Percentiles rank a stretch among this genome's conserved stretches.
Evolutionary conservation across 1,284 basidiomycete species (phyloP).

Genomic region (Flammula alnicola): DNA sequence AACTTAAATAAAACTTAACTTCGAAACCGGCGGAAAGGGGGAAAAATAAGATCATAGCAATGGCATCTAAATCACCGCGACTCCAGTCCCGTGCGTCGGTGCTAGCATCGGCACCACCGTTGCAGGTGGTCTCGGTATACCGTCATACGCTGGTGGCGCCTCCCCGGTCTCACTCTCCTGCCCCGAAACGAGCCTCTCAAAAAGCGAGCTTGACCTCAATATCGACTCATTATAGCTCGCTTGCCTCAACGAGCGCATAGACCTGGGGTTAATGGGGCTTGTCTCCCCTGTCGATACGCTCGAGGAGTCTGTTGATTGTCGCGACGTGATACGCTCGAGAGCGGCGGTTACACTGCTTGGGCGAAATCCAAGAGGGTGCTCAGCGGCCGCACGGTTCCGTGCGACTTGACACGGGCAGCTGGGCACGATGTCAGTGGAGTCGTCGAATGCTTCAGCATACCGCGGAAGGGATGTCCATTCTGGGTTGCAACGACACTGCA

Average conservation of each 20-base stretch:
- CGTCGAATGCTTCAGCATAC: slow-evolving; percentile 55
- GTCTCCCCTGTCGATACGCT: slow-evolving; percentile 38
- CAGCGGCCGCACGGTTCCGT: slow-evolving; percentile 9
- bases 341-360: slow-evolving; percentile 19
- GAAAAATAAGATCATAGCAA: not conserved
- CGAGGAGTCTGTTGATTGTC: slow-evolving; percentile 42
- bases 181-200: slow-evolving; percentile 53
- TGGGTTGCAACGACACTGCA: slow-evolving; percentile 74
- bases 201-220: slow-evolving; percentile 45
- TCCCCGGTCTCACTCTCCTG: slow-evolving; percentile 52
- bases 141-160: slow-evolving; percentile 47
- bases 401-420: slow-evolving; percentile 49
- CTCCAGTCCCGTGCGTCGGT: slow-evolving; percentile 2
- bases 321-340: slow-evolving; percentile 35
- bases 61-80: slow-evolving; percentile 5
- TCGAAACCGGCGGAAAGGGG: too few species aligned
- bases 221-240: slow-evolving; percentile 38
- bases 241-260: slow-evolving; percentile 34
- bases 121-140: not conserved
- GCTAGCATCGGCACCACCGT: not conserved
- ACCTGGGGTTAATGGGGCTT: slow-evolving; percentile 31
- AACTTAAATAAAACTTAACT: slow-evolving; percentile 1
- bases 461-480: slow-evolving; percentile 79
- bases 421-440: slow-evolving; percentile 35
- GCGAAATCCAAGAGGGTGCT: slow-evolving; percentile 7